phyloP scores from a whole-genome alignment of 2,329 filamentous ascomycete species.

The Didymella keratinophila region DNA sequence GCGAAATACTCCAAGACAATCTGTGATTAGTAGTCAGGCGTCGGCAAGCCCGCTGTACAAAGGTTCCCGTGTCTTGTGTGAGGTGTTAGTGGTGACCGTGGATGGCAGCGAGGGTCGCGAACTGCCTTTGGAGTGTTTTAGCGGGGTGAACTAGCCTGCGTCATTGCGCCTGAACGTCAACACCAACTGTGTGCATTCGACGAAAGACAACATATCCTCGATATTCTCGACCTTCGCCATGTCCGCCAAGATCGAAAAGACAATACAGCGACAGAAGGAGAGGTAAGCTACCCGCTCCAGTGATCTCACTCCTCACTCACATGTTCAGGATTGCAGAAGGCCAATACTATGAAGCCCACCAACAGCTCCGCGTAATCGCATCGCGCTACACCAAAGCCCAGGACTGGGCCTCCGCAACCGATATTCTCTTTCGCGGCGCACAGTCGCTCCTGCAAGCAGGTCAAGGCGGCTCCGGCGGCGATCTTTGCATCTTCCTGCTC shows the following conservation, averaged over 20 bases:
- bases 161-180: slow-evolving; percentile 24
- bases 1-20: background rate
- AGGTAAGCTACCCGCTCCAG: slow-evolving; percentile 59
- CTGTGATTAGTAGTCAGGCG: background rate
- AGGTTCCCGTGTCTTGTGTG: background rate
- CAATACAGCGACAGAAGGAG: slow-evolving; percentile 77
- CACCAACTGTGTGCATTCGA: background rate
- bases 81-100: slow-evolving; percentile 4
- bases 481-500: slow-evolving; percentile 84
- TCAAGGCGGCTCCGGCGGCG: slow-evolving; percentile 92
- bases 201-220: background rate
- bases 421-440: slow-evolving; percentile 85
- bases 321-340: slow-evolving; percentile 78
- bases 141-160: slow-evolving; percentile 27
- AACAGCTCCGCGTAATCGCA: slow-evolving; percentile 95
- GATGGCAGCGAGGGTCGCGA: slow-evolving; percentile 3
- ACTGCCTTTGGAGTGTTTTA: slow-evolving; percentile 1
- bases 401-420: slow-evolving; percentile 85
- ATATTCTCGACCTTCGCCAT: slow-evolving; percentile 16
- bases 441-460: slow-evolving; percentile 86
- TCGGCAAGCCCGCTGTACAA: no score
- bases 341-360: slow-evolving; percentile 97
- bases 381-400: slow-evolving; percentile 89
- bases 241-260: slow-evolving; percentile 70
- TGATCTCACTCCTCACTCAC: slow-evolving; percentile 1